These are phyloP conservation scores for Flaveria floridana DNA, from an alignment of 140 eudicot species.

Conservation along the genomic window DNA sequence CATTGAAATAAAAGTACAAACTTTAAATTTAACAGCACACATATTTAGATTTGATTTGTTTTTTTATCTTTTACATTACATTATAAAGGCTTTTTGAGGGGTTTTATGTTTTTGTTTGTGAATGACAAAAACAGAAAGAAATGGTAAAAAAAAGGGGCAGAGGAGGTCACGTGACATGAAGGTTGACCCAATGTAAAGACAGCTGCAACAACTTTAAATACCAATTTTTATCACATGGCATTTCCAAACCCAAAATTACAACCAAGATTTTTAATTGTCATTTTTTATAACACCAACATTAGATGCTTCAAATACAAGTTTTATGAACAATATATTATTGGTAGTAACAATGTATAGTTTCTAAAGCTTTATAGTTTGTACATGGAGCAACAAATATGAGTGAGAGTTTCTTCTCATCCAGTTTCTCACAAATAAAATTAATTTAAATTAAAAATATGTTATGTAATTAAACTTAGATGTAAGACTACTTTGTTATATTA, in stretches of 20 bases:
- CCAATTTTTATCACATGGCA: conserved; percentile 31
- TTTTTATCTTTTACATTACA: no score
- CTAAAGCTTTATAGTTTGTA: background rate
- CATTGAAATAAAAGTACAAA: background rate
- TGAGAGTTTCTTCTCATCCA: no score
- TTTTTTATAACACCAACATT: conserved; percentile 18
- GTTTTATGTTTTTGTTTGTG: conserved; percentile 15
- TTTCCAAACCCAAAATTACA: conserved; percentile 6
- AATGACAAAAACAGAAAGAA: conserved; percentile 12
- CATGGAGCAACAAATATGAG: background rate
- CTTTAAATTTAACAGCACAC: background rate
- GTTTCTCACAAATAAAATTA: no score
- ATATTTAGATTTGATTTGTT: background rate
- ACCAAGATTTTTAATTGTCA: conserved; percentile 28
- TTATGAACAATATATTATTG: background rate
- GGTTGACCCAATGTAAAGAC: conserved; percentile 33
- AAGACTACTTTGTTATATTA: background rate
- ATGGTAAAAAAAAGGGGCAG: background rate
- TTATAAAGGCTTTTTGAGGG: background rate
- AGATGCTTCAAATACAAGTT: conserved; percentile 18
- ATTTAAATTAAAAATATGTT: no score
- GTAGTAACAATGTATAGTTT: background rate
- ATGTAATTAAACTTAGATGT: background rate
- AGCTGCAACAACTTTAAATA: conserved; percentile 22
- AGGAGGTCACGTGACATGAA: conserved; percentile 34